Evolutionary conservation across 2,329 filamentous ascomycete species (phyloP).

Genomic region (Colletotrichum neosansevieriae): DNA sequence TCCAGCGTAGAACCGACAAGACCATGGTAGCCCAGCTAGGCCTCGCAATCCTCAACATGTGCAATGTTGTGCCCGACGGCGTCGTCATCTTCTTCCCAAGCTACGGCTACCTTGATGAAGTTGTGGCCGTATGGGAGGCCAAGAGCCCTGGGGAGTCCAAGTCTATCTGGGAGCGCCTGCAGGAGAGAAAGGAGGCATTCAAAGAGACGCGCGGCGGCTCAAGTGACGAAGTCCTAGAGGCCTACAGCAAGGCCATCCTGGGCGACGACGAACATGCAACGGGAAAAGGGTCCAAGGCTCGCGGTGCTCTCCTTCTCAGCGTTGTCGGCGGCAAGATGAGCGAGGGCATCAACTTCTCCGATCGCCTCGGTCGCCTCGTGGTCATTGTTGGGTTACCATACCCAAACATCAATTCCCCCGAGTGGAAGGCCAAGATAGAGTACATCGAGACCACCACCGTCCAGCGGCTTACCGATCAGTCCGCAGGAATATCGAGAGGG

Average conservation of each 20-base stretch:
- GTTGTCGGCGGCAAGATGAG: conserved; percentile 96
- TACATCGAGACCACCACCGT: conserved; percentile 78
- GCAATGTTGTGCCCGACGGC: conserved; percentile 83
- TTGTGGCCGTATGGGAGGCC: conserved; percentile 72
- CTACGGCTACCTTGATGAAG: conserved; percentile 88
- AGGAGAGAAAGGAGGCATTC: conserved; percentile 72
- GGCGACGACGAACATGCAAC: conserved; percentile 47
- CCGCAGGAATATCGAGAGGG: conserved; percentile 43
- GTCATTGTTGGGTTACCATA: conserved; percentile 94
- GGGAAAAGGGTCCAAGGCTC: conserved; percentile 34
- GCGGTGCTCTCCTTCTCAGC: conserved; percentile 85
- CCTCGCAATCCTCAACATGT: conserved; percentile 76
- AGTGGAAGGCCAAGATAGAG: conserved; percentile 93
- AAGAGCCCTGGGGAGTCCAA: conserved; percentile 46
- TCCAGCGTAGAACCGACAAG: conserved; percentile 77
- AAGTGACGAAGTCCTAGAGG: conserved; percentile 77
- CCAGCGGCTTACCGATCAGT: conserved; percentile 48
- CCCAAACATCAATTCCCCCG: conserved; percentile 87
- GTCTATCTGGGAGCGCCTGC: conserved; percentile 70
- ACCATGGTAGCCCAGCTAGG: conserved; percentile 82
- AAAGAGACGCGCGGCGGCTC: conserved; percentile 65
- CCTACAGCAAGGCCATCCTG: conserved; percentile 78
- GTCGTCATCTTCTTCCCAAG: conserved; percentile 96
- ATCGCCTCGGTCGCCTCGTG: conserved; percentile 88
- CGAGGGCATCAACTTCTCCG: conserved; percentile 98